Percentiles rank a stretch among this genome's conserved stretches.
Conservation (phyloP, 208 protist species). For the Wallacemonas sp. region DNA sequence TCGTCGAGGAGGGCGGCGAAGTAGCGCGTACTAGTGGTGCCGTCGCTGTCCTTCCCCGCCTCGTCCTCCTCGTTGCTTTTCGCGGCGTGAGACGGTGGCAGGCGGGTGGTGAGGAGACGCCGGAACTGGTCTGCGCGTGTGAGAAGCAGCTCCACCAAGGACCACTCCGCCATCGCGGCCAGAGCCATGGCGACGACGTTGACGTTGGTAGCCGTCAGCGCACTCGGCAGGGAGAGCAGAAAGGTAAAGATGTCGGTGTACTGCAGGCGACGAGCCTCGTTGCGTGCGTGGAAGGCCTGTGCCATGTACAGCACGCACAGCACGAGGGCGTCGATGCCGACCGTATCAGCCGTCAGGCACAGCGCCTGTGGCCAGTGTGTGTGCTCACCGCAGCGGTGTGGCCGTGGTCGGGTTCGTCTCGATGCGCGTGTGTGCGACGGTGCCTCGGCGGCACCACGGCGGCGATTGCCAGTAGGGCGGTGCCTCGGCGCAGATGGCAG, state of each 20-base stretch:
- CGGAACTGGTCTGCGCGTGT: constrained; percentile 26
- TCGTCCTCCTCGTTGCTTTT: neutral
- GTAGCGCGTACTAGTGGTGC: constrained; percentile 17
- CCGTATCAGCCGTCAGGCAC: constrained; percentile 18
- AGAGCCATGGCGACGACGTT: constrained; percentile 51
- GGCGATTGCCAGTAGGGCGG: neutral
- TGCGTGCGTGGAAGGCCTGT: constrained; percentile 21
- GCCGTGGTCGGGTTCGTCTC: constrained; percentile 20
- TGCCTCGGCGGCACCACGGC: neutral
- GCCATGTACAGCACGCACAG: constrained; percentile 45
- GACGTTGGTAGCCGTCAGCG: constrained; percentile 45
- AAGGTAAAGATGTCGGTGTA: constrained; percentile 51
- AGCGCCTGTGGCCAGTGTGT: constrained; percentile 9
- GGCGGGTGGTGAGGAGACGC: neutral
- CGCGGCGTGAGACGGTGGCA: neutral
- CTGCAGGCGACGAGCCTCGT: constrained; percentile 9
- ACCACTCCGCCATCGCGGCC: constrained; percentile 47
- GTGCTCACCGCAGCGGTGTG: constrained; percentile 24
- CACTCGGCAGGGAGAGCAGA: constrained; percentile 43
- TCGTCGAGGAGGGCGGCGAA: constrained; percentile 46
- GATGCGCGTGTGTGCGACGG: neutral
- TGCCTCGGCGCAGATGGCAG: constrained; percentile 4
- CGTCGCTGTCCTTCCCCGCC: neutral
- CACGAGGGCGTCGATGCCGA: constrained; percentile 44
- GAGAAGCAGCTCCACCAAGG: constrained; percentile 43